A percentile compares a stretch with the other conserved stretches of the same genome.
phyloP scores from a whole-genome alignment of 2,329 filamentous ascomycete species.

The Tolypocladium guangdongense region DNA sequence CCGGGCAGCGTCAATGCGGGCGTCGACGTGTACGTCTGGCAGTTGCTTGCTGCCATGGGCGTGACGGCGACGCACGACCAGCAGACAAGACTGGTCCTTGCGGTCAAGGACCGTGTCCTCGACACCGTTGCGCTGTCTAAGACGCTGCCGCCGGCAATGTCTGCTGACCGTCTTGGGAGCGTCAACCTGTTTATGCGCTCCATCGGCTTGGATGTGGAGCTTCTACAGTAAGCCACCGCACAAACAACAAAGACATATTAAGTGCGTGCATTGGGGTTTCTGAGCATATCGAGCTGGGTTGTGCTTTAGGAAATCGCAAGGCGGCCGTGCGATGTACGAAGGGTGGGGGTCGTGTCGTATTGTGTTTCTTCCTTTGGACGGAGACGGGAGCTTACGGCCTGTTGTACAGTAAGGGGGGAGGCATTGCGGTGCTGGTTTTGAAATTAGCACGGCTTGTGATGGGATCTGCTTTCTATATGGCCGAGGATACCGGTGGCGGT shows the following conservation, averaged over 20 bases:
- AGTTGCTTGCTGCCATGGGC: conserved; percentile 90
- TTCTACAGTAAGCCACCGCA: conserved; percentile 29
- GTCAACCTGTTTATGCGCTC: conserved; percentile 98
- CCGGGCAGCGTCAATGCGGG: conserved; percentile 80
- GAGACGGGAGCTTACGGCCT: background rate
- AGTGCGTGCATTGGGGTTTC: background rate
- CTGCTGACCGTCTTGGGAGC: conserved; percentile 71
- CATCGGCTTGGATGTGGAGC: conserved; percentile 93
- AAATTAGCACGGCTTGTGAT: background rate
- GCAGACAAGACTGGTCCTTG: conserved; percentile 86
- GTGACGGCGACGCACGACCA: conserved; percentile 90
- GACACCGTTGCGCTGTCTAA: conserved; percentile 85
- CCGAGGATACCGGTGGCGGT: background rate
- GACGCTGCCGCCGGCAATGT: conserved; percentile 79
- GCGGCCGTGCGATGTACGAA: background rate
- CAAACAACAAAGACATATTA: background rate
- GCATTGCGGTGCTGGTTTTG: background rate
- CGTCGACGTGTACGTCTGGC: conserved; percentile 96
- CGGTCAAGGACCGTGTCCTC: conserved; percentile 96
- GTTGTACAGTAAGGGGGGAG: background rate
- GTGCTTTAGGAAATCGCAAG: conserved; percentile 5
- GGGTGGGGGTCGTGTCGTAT: background rate
- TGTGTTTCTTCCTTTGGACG: background rate
- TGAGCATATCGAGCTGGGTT: conserved; percentile 1
- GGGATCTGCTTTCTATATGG: background rate